Base-by-base conservation (phyloP, 169 alveolate species). In the Plasmodium berghei region DNA sequence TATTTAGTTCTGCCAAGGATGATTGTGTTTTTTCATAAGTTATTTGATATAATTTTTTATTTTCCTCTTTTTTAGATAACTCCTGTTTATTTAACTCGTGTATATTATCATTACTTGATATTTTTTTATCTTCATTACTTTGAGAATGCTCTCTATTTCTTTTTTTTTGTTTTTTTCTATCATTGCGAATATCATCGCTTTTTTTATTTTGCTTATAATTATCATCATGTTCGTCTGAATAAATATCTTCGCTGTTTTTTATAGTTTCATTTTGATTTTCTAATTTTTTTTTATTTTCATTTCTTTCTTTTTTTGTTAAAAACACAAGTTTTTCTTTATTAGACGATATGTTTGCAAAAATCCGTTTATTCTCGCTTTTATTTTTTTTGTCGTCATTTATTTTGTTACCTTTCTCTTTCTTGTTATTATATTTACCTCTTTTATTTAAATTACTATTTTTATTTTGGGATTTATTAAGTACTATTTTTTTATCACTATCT, bases 241-340 rank as follows among this genome's bases (percentile, higher is more conserved):
- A 69, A 77, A 10, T 71, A 5, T 62, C 40, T 58, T 88, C 92
- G 9, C 91, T 93, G 3, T 72, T 56, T 54, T 28, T 45, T 12
- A 63, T 28, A 34, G 66, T 75, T 12, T 72, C 87, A 40, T 48
- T 69, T 59, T 88, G 69, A n/a, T 89, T 87, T 20, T 59, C 93
- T 14, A 67, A 61, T 46, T 93, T 94, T 61, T 77, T 63, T 62
- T 72, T 62, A 54, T 86, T 87, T 85, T 88, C 92, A 22, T 89
- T 89, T 70, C 96, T 91, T 52, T 58, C 90, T 14, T 90, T 92
- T 73, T 92, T 93, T 40, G 96, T 72, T 22, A 93, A 80, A 66
- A 92, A 93, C 0, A 87, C 90, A 9, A 80, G 85, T 88, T 93
- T 89, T 28, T 62, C 87, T 26, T 69, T 10, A 46, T 40, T 28